Evolutionary conservation across 1,284 basidiomycete genomes (phyloP), one percentile per base, ranked within the genome.

Genomic region (Malassezia globosa): DNA sequence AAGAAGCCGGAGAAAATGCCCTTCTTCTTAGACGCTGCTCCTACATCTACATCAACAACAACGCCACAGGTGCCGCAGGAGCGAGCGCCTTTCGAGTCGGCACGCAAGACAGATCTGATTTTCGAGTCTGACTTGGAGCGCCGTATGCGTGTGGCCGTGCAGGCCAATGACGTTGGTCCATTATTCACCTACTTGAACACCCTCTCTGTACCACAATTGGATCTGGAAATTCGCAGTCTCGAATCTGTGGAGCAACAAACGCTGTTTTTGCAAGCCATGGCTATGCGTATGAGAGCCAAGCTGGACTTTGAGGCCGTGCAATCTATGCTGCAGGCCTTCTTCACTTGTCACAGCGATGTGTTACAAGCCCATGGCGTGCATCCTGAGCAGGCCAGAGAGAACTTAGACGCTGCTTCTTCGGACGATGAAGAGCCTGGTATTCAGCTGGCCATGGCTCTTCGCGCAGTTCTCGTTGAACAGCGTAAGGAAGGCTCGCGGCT

Each of bases 291-390:
- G 21, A 72, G 73, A 35, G 84, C 83, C 14, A 85, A 83, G 61
- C 79, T 81, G 42, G 92, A 99, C 73, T 97, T 92, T 66, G 92
- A 99, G 73, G 89, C 87, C 7, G 85, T 95, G 2, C 89, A 97
- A 73, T 81, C 89, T 0, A 77, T 92, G 69, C 78, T 90, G 59
- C 81, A 79, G 54, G 83, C 92, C 1, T 86, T 94, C 72, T 74
- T 96, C 21, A 79, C 79, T 16, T 78, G 87, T 47, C 90, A 97
- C 66, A 82, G 82, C 1, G 89, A 96, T 82, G 80, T 5, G 83
- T 57, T 80, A 76, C 35, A 73, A 74, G 62, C 83, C 82, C 46
- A 77, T 75, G 45, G 65, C 72, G 44, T 34, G 39, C 33, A 36
- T 2, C 48, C 37, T 8, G 39, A 40, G 16, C 27, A 14, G 2